phyloP scores from a whole-genome alignment of 768 basidiomycete species.

The Boletus speciosus region DNA sequence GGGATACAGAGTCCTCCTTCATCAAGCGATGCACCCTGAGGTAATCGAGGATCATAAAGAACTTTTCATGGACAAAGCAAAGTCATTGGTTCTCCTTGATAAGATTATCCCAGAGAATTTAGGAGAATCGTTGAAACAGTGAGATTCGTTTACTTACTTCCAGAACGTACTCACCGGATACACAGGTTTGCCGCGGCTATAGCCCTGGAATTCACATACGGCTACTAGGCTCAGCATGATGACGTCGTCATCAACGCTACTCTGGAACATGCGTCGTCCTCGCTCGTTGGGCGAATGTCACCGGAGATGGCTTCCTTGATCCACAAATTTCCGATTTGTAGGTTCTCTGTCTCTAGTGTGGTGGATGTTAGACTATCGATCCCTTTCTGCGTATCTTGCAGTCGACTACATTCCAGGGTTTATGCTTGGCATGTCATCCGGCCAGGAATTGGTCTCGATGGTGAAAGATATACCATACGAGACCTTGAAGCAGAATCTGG shows the following conservation, averaged over 20 bases:
- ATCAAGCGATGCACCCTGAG: slow-evolving; percentile 1
- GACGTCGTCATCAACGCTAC: background rate
- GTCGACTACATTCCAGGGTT: slow-evolving; percentile 1
- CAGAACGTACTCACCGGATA: background rate
- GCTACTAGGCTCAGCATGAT: background rate
- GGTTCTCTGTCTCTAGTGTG: background rate
- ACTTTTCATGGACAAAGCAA: background rate
- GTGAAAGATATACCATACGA: slow-evolving; percentile 33
- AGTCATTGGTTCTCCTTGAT: background rate
- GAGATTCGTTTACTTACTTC: background rate
- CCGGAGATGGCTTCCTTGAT: background rate
- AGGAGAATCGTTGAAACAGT: background rate
- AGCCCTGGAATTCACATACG: slow-evolving; percentile 2
- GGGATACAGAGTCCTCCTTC: background rate
- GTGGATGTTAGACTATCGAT: background rate
- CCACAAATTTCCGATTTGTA: background rate
- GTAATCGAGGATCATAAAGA: background rate
- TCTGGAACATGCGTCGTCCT: background rate
- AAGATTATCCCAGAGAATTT: background rate
- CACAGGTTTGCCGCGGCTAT: background rate
- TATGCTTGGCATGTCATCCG: background rate
- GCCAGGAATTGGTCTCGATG: background rate
- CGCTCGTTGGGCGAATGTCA: background rate
- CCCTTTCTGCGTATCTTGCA: background rate
- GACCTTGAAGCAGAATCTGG: slow-evolving; percentile 43